phyloP scores from a whole-genome alignment of 768 basidiomycete species.

The Calocybe indica region DNA sequence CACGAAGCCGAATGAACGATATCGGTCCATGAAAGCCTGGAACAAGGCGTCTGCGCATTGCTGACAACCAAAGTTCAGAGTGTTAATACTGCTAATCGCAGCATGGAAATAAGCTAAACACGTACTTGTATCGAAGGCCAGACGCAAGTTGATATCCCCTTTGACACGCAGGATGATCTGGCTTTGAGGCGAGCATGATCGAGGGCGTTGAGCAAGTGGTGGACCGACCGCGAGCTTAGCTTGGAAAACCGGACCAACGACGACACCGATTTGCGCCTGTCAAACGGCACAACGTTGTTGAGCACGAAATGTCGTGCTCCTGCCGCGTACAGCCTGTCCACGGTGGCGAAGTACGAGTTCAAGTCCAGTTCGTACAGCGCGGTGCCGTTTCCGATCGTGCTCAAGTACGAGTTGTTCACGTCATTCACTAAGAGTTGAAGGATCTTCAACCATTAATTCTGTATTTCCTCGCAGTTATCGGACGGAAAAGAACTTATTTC shows the following conservation, averaged over 20 bases:
- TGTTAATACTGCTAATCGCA: too few species aligned
- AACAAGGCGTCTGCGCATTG: too few species aligned
- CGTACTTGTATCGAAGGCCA: too few species aligned
- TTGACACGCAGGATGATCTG: too few species aligned
- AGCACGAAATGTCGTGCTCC: constrained; percentile 17
- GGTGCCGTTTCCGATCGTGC: constrained; percentile 12
- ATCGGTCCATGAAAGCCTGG: too few species aligned
- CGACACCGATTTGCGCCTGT: constrained; percentile 14
- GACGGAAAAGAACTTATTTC: constrained; percentile 8
- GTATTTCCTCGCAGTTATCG: background rate
- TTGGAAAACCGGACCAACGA: constrained; percentile 8
- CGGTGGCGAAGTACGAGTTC: constrained; percentile 14
- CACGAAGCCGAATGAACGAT: too few species aligned
- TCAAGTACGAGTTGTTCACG: constrained; percentile 13
- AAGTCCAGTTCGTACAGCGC: constrained; percentile 11
- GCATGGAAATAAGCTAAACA: too few species aligned
- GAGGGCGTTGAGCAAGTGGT: too few species aligned
- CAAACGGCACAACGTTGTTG: constrained; percentile 16
- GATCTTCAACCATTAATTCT: too few species aligned
- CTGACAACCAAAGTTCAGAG: too few species aligned
- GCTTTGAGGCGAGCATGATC: too few species aligned
- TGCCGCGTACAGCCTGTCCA: constrained; percentile 13
- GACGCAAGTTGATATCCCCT: too few species aligned
- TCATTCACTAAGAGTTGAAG: constrained; percentile 12
- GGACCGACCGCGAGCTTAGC: constrained; percentile 12